A percentile compares a stretch with the other conserved stretches of the same genome.
phyloP scores from a whole-genome alignment of 2,329 filamentous ascomycete species.

The Juglanconis juglandina region DNA sequence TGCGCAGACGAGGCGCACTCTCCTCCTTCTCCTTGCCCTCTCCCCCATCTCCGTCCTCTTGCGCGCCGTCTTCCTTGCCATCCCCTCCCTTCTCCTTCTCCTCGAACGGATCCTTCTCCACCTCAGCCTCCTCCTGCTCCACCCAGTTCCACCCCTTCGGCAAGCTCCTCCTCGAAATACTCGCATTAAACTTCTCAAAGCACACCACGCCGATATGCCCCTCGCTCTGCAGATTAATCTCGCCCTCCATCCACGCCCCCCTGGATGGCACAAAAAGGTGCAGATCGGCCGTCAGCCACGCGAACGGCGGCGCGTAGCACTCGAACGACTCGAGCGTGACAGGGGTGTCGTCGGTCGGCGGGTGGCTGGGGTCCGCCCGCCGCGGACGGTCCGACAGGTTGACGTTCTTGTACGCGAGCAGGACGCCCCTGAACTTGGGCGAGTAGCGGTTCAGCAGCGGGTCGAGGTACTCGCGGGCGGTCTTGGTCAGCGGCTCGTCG shows the following conservation, averaged over 20 bases:
- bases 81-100: conserved; percentile 19
- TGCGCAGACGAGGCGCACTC: conserved; percentile 50
- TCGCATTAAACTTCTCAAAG: conserved; percentile 89
- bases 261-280: conserved; percentile 74
- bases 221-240: conserved; percentile 80
- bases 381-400: conserved; percentile 60
- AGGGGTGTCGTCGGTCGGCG: conserved; percentile 45
- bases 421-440: conserved; percentile 66
- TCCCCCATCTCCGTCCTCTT: conserved; percentile 25
- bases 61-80: conserved; percentile 29
- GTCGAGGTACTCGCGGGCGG: conserved; percentile 70
- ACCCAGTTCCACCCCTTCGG: conserved; percentile 80
- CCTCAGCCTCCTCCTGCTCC: conserved; percentile 48
- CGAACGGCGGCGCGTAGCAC: conserved; percentile 82
- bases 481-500: conserved; percentile 64
- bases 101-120: conserved; percentile 17
- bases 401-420: conserved; percentile 70
- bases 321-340: conserved; percentile 53
- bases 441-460: conserved; percentile 76
- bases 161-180: conserved; percentile 72
- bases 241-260: conserved; percentile 73
- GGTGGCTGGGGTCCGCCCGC: conserved; percentile 38
- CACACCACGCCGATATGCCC: conserved; percentile 86
- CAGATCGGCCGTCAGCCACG: conserved; percentile 86
- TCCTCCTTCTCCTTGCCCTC: conserved; percentile 47